Base-by-base conservation (phyloP, 1,139 yeast genomes). In the Kodamaea derodonti region DNA sequence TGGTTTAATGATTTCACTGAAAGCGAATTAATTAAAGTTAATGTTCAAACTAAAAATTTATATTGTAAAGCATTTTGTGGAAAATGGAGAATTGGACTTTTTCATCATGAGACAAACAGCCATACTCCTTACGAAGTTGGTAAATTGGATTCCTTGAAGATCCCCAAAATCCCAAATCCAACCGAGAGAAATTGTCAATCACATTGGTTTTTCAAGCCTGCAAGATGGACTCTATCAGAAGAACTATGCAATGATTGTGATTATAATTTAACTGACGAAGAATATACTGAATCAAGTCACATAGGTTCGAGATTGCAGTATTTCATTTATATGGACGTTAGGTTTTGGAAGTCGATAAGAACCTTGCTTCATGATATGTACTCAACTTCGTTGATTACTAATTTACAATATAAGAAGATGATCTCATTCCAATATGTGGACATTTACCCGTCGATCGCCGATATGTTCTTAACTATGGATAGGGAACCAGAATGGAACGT, bases 401-500 rank as follows among this genome's bases (percentile, higher is more conserved):
- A 80, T 45, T 68, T 78, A 35, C 62, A 60, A 9, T 80, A 70
- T 51, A 82, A 83, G 51, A 60, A 72, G 20, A 63, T 79, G 22
- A 63, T 87, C 29, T 84, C 87, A 9, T 78, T 79, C 26, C 94
- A 87, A 49, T 88, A 87, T 51, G 84, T 88, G 29, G 95, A 87
- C 47, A 66, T 87, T 1, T 88, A 90, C 52, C 88, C 95, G 0
- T 72, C 76, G 3, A 62, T 88, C n/a, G 79, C 87, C 0, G 90
- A 87, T 46, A 73, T 76, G 70, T 87, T 75, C 54, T 72, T 81
- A 39, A 68, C 75, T 0, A 71, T 78, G 36, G 95, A 85, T 42
- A 65, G 90, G 31, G 97, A 88, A 41, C 94, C 95, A 0, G 96
- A 90, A 46, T 68, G 76, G 42, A 84, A 88, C 26, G 69, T 87